Percentiles rank a stretch among this genome's conserved stretches.
phyloP scores from a whole-genome alignment of 805 yeast genomes.

The Ogataea henricii region DNA sequence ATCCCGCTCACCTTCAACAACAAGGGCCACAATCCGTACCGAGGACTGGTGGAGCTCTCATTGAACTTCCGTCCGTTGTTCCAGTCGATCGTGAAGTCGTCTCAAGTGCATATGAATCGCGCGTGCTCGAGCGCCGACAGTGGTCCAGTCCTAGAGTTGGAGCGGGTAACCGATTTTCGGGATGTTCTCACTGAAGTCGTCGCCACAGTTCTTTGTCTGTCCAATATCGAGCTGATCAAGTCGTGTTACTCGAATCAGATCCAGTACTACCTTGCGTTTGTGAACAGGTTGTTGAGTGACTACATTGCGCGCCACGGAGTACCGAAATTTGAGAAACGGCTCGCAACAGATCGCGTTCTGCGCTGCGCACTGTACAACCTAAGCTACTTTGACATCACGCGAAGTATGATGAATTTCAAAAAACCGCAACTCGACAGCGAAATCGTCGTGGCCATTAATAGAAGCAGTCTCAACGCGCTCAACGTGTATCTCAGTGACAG shows the following conservation, averaged over 20 bases:
- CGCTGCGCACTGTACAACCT: slow-evolving; percentile 9
- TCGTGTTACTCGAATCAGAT: slow-evolving; percentile 10
- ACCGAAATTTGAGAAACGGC: slow-evolving; percentile 4
- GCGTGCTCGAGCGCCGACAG: not conserved
- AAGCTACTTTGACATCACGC: slow-evolving; percentile 13
- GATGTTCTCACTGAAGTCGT: slow-evolving; percentile 7
- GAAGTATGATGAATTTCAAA: slow-evolving; percentile 14
- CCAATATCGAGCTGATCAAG: slow-evolving; percentile 7
- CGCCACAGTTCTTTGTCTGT: slow-evolving; percentile 12
- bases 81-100: slow-evolving; percentile 11
- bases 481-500: slow-evolving; percentile 11
- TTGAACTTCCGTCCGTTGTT: slow-evolving; percentile 8
- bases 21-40: slow-evolving; percentile 12
- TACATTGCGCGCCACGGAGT: slow-evolving; percentile 9
- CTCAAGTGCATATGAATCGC: slow-evolving; percentile 4
- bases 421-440: slow-evolving; percentile 13
- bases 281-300: slow-evolving; percentile 7
- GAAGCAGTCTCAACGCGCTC: slow-evolving; percentile 7
- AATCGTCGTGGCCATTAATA: slow-evolving; percentile 10
- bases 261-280: slow-evolving; percentile 4
- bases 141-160: not conserved
- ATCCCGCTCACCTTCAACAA: slow-evolving; percentile 13
- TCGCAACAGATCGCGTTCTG: slow-evolving; percentile 5
- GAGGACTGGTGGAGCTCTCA: slow-evolving; percentile 5
- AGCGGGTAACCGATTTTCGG: not conserved